Base-by-base conservation (phyloP, 1,284 basidiomycete species). In the Tremellales sp. region DNA sequence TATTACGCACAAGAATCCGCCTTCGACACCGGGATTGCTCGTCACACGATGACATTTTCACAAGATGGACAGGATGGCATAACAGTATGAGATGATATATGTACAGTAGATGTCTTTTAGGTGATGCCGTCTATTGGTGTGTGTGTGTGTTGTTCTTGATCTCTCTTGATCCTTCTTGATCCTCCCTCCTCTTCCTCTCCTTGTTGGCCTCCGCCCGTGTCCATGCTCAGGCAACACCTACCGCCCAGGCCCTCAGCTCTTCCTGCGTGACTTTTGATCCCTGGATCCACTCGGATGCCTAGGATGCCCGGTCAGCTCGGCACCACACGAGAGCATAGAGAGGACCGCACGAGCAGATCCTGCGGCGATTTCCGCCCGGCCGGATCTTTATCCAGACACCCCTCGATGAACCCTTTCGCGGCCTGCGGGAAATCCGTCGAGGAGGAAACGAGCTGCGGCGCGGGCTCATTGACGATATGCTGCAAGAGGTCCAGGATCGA, bases 381-480 rank as follows among this genome's bases (percentile, higher is more conserved):
- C 2, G 87, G 87, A 59, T 91, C 85, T 73, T 95, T 95, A 63
- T 83, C 63, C 66, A 95, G 71, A 73, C 89, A 94, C 25, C 80
- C 81, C 63, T 91, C 85, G 33, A 92, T 81, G 51, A 93, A 92
- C 38, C 78, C 77, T 47, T 85, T 83, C 2, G 87, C 86, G 60
- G 82, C 78, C 43, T 69, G 71, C 5, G 81, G 82, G 74, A 85
- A 90, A 9, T 46, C 44, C 22, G 44, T 50, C 33, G 53, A 50
- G 40, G 44, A 43, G 56, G 83, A 78, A 13, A 81, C 81, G 47
- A 97, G 72, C 58, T 81, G 76, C 25, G 92, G 92, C 25, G 92
- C 89, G 16, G 92, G 89, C 71, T 97, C 92, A 62, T 94, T 92
- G 50, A 98, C 95, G 62, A 98, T 97, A 65, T 97, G 91, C 65